These are phyloP conservation scores for Aureobasidium leucospermi DNA, from an alignment of 2,329 filamentous ascomycete genomes.

Conservation along the genomic window DNA sequence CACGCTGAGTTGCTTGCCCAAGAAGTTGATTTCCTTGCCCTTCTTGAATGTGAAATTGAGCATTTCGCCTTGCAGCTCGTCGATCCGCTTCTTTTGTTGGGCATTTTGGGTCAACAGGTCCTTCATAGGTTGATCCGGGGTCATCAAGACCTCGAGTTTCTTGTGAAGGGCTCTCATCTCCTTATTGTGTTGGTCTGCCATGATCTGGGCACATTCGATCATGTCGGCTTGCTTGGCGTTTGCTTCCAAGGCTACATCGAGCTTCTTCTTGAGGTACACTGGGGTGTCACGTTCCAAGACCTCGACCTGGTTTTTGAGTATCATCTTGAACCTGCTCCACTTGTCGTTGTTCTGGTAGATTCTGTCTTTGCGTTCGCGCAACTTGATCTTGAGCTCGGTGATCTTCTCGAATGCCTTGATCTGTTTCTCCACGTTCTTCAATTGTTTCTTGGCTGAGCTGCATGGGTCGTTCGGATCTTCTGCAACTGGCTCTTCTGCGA, in stretches of 20 bases:
- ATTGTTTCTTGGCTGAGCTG: neutral
- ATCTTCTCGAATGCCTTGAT: neutral
- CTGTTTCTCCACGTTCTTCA: neutral
- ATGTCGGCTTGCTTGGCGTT: conserved; percentile 1
- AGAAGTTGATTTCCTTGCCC: neutral
- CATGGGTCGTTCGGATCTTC: neutral
- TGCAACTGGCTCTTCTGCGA: neutral
- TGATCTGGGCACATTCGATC: neutral
- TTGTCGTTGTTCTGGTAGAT: neutral
- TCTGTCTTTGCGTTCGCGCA: neutral
- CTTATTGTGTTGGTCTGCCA: neutral
- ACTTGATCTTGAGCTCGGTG: neutral
- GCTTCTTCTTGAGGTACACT: neutral
- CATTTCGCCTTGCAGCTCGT: neutral
- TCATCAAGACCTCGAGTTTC: neutral
- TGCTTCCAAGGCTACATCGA: neutral
- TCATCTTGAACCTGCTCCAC: neutral
- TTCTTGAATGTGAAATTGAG: neutral
- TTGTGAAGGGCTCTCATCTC: neutral
- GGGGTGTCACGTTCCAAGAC: neutral
- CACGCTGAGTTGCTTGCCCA: neutral
- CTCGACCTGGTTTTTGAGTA: neutral
- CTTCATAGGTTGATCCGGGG: neutral
- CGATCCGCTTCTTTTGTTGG: neutral
- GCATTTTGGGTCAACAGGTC: neutral